Evolutionary conservation across 805 yeast genomes (phyloP).

Genomic region (Hanseniaspora singularis): DNA sequence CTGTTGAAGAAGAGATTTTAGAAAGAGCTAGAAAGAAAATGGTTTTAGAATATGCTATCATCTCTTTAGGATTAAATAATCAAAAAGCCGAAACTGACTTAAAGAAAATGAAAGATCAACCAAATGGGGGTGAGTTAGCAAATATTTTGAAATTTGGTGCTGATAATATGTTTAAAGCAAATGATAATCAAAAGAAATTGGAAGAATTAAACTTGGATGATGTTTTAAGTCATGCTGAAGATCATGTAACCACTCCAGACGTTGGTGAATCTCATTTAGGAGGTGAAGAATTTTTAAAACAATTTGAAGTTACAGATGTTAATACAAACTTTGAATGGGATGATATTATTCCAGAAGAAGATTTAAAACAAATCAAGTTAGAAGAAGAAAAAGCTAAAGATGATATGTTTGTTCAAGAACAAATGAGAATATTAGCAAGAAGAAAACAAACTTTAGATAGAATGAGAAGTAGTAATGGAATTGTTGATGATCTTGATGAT

Average conservation of each 20-base stretch:
- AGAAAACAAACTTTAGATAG: constrained; percentile 62
- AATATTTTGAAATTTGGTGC: constrained; percentile 97
- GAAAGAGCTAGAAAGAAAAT: constrained; percentile 96
- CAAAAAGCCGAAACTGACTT: constrained; percentile 32
- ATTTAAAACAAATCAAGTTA: constrained; percentile 73
- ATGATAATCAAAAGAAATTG: constrained; percentile 85
- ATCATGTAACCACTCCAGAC: constrained; percentile 91
- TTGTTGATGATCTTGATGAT: constrained; percentile 32
- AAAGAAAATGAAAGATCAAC: constrained; percentile 49
- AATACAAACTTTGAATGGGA: constrained; percentile 99
- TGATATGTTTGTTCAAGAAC: constrained; percentile 77
- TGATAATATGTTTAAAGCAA: constrained; percentile 93
- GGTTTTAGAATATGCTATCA: constrained; percentile 96
- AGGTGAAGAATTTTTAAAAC: constrained; percentile 93
- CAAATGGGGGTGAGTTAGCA: constrained; percentile 70
- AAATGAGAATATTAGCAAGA: constrained; percentile 74
- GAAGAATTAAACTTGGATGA: constrained; percentile 94
- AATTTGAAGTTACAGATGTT: constrained; percentile 95
- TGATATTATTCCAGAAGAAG: constrained; percentile 94
- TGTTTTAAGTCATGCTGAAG: constrained; percentile 92
- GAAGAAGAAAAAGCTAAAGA: constrained; percentile 80
- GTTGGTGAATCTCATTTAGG: constrained; percentile 95
- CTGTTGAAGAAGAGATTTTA: constrained; percentile 93
- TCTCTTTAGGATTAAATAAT: constrained; percentile 66
- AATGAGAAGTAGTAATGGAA: constrained; percentile 37